Evolutionary conservation across 805 yeast species (phyloP).

Genomic region (Torulaspora quercuum): DNA sequence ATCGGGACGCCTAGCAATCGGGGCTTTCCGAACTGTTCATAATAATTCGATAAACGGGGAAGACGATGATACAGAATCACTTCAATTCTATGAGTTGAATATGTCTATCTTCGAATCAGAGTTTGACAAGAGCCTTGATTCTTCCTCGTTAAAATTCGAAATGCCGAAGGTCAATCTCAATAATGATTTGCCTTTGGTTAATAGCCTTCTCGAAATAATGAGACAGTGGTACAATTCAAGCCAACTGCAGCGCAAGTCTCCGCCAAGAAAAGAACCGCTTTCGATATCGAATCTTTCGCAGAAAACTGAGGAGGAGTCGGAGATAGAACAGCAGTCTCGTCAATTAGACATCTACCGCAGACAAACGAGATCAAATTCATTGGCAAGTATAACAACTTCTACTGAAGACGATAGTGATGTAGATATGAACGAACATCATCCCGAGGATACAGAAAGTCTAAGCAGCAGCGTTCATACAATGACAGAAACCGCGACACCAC

Average conservation of each 20-base stretch:
- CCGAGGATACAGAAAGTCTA: slow-evolving; percentile 27
- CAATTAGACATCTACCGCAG: slow-evolving; percentile 8
- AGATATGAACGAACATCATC: slow-evolving; percentile 25
- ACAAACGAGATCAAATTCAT: slow-evolving; percentile 20
- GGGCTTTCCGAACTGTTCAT: slow-evolving; percentile 77
- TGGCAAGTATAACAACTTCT: slow-evolving; percentile 17
- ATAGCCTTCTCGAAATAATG: slow-evolving; percentile 26
- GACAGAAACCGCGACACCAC: slow-evolving; percentile 16
- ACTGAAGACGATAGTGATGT: slow-evolving; percentile 27
- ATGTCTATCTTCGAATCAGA: slow-evolving; percentile 22
- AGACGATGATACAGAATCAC: slow-evolving; percentile 1
- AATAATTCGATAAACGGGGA: too few species aligned
- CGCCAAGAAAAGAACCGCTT: slow-evolving; percentile 3
- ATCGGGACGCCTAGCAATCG: slow-evolving; percentile 71
- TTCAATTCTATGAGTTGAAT: slow-evolving; percentile 26
- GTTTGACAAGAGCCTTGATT: slow-evolving; percentile 18
- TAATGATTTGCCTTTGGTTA: slow-evolving; percentile 15
- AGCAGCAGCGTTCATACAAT: slow-evolving; percentile 29
- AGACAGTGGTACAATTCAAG: slow-evolving; percentile 24
- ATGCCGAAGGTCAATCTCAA: slow-evolving; percentile 11
- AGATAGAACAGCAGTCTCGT: slow-evolving; percentile 6
- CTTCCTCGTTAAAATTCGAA: slow-evolving; percentile 12
- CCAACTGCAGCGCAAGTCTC: slow-evolving; percentile 12
- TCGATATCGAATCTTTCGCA: slow-evolving; percentile 1
- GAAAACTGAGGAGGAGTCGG: slow-evolving; percentile 1